phyloP scores from a whole-genome alignment of 2,329 filamentous ascomycete genomes.

The Orbilia blumenaviensis region DNA sequence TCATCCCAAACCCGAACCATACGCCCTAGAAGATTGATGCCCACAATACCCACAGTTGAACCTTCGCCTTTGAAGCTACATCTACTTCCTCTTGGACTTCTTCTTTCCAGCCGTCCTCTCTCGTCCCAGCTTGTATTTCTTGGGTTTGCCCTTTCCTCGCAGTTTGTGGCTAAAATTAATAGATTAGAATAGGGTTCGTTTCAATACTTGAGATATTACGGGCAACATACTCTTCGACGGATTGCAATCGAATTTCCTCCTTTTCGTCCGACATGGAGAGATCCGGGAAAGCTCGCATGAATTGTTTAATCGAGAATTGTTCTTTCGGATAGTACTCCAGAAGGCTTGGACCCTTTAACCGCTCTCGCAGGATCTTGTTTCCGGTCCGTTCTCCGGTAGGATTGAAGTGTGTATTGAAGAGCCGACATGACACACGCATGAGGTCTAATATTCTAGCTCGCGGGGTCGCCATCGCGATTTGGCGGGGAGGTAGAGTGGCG shows the following conservation, averaged over 20 bases:
- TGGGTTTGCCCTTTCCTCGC: slow-evolving; percentile 85
- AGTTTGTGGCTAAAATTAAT: slow-evolving; percentile 69
- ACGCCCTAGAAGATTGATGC: background rate
- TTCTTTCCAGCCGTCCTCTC: slow-evolving; percentile 60
- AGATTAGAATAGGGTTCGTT: background rate
- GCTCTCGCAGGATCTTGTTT: slow-evolving; percentile 90
- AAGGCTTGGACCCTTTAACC: slow-evolving; percentile 82
- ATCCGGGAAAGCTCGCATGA: slow-evolving; percentile 75
- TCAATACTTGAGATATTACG: slow-evolving; percentile 27
- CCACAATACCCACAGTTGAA: background rate
- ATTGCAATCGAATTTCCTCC: slow-evolving; percentile 81
- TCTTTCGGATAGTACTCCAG: slow-evolving; percentile 88
- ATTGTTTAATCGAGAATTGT: slow-evolving; percentile 75
- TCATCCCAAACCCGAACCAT: background rate
- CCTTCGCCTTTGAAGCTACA: background rate
- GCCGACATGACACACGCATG: slow-evolving; percentile 73
- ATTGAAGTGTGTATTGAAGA: slow-evolving; percentile 93
- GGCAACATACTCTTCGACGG: slow-evolving; percentile 70
- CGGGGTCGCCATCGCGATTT: slow-evolving; percentile 45
- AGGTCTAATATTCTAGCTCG: slow-evolving; percentile 47
- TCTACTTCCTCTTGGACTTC: slow-evolving; percentile 50
- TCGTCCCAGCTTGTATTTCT: slow-evolving; percentile 80
- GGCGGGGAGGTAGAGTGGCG: background rate
- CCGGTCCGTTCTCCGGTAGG: slow-evolving; percentile 82
- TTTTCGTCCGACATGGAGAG: slow-evolving; percentile 76